Conservation (phyloP, 2,329 filamentous ascomycete species). For the Ophiostoma australiae region DNA sequence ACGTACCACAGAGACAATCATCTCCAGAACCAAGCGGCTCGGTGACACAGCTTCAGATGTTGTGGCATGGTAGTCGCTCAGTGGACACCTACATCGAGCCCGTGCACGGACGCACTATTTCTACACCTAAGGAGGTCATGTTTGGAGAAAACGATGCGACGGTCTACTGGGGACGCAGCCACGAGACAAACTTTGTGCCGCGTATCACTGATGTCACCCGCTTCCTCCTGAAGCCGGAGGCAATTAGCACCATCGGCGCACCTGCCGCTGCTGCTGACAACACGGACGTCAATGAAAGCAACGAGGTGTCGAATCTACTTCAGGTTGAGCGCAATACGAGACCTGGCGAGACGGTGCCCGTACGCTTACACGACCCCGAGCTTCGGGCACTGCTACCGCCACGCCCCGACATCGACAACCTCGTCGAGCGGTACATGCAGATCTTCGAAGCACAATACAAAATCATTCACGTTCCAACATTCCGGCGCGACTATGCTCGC, state of each 20-base stretch:
- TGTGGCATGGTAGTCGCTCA: slow-evolving; percentile 11
- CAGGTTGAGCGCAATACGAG: slow-evolving; percentile 7
- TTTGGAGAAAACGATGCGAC: slow-evolving; percentile 11
- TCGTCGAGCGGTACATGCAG: not conserved
- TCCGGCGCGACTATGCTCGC: slow-evolving; percentile 1
- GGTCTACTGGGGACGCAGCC: slow-evolving; percentile 14
- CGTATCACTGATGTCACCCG: slow-evolving; percentile 11
- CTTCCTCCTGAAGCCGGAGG: not conserved
- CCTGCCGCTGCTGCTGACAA: not conserved
- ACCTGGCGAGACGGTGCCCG: slow-evolving; percentile 10
- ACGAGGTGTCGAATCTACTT: not conserved
- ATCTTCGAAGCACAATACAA: slow-evolving; percentile 14
- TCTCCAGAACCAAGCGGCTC: not conserved
- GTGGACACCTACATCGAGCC: slow-evolving; percentile 11
- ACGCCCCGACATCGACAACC: not conserved
- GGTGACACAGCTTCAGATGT: slow-evolving; percentile 5
- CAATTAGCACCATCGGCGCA: not conserved
- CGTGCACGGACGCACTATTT: slow-evolving; percentile 13
- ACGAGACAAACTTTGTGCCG: slow-evolving; percentile 13
- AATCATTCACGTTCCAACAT: not conserved
- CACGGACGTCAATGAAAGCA: not conserved
- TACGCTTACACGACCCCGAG: slow-evolving; percentile 1
- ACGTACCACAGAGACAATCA: not conserved
- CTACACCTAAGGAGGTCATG: slow-evolving; percentile 11
- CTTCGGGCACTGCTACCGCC: not conserved